Percentiles rank a stretch among this genome's conserved stretches.
Evolutionary conservation across 2,329 filamentous ascomycete species (phyloP).

Genomic region (Scedosporium aurantiacum): DNA sequence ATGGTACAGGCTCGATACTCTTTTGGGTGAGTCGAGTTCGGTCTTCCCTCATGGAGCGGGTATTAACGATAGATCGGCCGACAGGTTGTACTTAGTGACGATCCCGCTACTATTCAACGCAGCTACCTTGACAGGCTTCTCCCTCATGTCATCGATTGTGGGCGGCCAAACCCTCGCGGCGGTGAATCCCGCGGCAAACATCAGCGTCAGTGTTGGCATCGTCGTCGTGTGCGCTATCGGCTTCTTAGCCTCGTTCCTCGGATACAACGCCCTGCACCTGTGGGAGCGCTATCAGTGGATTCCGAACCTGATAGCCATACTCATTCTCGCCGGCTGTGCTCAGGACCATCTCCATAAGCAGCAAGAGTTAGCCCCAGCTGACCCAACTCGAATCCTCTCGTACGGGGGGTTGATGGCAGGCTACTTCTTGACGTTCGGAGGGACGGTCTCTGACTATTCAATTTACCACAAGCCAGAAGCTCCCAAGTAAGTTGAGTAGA

Average conservation of each 20-base stretch:
- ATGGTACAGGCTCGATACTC: conserved; percentile 51
- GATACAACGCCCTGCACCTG: conserved; percentile 41
- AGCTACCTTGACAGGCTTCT: conserved; percentile 47
- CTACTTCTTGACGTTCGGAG: conserved; percentile 44
- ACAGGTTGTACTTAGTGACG: conserved; percentile 35
- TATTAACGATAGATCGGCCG: background rate
- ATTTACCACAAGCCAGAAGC: conserved; percentile 39
- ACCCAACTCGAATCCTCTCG: conserved; percentile 26
- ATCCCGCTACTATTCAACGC: conserved; percentile 43
- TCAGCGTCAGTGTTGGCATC: conserved; percentile 43
- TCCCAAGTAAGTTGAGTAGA: conserved; percentile 21
- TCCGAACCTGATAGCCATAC: conserved; percentile 38
- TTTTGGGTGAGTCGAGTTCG: conserved; percentile 31
- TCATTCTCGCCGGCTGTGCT: conserved; percentile 42
- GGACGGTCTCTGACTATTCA: conserved; percentile 45
- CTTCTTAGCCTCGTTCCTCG: conserved; percentile 42
- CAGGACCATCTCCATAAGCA: conserved; percentile 37
- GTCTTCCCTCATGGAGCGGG: background rate
- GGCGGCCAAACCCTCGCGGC: conserved; percentile 42
- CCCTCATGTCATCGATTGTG: conserved; percentile 43
- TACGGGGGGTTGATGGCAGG: conserved; percentile 37
- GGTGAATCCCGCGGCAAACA: conserved; percentile 26
- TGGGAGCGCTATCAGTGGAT: conserved; percentile 49
- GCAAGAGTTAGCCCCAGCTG: conserved; percentile 24
- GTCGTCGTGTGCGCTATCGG: conserved; percentile 42